Conservation (phyloP, 805 yeast species). For the Cyberlindnera euphorbiae region DNA sequence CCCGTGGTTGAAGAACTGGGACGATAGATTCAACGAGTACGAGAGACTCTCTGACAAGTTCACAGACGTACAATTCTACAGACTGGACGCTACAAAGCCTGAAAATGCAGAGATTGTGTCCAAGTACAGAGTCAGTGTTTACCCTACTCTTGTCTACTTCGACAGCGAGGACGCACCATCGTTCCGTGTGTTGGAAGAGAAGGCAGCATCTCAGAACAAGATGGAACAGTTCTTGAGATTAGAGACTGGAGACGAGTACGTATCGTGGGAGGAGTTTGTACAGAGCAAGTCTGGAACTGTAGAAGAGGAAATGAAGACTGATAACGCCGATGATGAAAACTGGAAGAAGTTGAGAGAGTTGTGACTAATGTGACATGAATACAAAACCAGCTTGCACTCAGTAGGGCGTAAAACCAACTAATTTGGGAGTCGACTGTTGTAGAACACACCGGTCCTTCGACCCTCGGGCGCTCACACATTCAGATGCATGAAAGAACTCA, state of each 20-base stretch:
- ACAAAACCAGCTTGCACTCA: too few relatives aligned
- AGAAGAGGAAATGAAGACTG: slow-evolving; percentile 12
- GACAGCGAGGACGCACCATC: slow-evolving; percentile 15
- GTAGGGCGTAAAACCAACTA: too few relatives aligned
- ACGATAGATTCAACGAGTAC: slow-evolving; percentile 28
- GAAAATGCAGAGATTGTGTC: slow-evolving; percentile 26
- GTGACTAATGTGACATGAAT: slow-evolving; percentile 7
- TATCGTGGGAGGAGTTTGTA: slow-evolving; percentile 8
- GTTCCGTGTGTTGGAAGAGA: slow-evolving; percentile 14
- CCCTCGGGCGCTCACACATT: too few relatives aligned
- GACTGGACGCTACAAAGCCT: slow-evolving; percentile 30
- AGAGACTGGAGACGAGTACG: slow-evolving; percentile 19
- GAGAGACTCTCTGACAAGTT: slow-evolving; percentile 26
- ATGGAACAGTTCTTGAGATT: slow-evolving; percentile 27
- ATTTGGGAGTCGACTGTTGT: too few relatives aligned
- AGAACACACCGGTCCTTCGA: too few relatives aligned
- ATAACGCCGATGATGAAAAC: slow-evolving; percentile 16
- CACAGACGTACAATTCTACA: slow-evolving; percentile 25
- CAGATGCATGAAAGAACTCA: too few relatives aligned
- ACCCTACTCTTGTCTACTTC: slow-evolving; percentile 29
- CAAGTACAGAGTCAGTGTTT: slow-evolving; percentile 25
- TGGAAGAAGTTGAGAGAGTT: slow-evolving; percentile 21
- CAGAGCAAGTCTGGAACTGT: slow-evolving; percentile 15
- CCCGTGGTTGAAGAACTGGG: slow-evolving; percentile 34
- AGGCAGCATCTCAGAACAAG: slow-evolving; percentile 23